Conservation (phyloP, 441 rosid genomes). For the Sinapis alba region DNA sequence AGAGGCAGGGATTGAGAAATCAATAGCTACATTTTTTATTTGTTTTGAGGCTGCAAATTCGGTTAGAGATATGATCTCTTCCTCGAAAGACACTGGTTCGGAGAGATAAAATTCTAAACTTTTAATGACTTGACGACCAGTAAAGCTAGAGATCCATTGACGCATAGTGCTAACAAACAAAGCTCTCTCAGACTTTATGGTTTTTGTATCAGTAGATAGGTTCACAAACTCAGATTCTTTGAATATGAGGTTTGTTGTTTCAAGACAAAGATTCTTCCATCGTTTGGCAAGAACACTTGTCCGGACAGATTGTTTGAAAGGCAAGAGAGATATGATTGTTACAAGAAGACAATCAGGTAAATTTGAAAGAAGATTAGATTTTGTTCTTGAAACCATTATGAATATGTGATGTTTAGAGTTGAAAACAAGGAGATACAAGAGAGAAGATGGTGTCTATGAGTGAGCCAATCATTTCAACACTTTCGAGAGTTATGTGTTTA, state of each 20-base stretch:
- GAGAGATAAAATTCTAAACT: conserved; percentile 15
- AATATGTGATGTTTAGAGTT: not conserved
- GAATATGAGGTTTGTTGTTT: conserved; percentile 13
- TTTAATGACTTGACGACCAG: not conserved
- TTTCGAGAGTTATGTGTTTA: not conserved
- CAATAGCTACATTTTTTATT: not conserved
- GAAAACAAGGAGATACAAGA: not conserved
- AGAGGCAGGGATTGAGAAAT: conserved; percentile 6
- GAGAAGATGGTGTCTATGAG: not conserved
- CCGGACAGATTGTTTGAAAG: conserved; percentile 15
- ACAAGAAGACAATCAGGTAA: conserved; percentile 7
- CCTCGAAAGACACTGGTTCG: not conserved
- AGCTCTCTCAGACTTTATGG: not conserved
- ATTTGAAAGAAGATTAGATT: not conserved
- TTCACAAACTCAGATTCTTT: conserved; percentile 17
- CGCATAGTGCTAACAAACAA: not conserved
- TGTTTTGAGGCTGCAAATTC: conserved; percentile 17
- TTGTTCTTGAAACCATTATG: not conserved
- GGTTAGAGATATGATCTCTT: not conserved
- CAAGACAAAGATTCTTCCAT: conserved; percentile 15
- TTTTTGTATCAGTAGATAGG: not conserved
- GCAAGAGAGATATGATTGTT: conserved; percentile 1
- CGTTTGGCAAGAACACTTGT: conserved; percentile 13
- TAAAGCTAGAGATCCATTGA: conserved; percentile 3
- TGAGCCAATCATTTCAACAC: not conserved